Evolutionary conservation across 1,284 basidiomycete species (phyloP), one percentile per base, ranked within the genome.

Genomic region (Ustilago crameri): DNA sequence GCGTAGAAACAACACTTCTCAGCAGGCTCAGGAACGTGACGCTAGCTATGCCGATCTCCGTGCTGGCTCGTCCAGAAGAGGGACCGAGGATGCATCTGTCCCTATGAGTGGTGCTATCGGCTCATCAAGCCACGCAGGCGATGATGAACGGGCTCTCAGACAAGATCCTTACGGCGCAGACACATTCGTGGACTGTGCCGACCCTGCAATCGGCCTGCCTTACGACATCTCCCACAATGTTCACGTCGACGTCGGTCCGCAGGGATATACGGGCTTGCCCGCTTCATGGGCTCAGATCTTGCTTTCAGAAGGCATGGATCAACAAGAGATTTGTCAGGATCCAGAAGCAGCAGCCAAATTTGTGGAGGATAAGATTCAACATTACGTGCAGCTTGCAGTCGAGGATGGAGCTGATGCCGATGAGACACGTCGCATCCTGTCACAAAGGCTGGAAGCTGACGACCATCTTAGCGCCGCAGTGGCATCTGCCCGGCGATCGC

Each of bases 191-290:
- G 55, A 69, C 40, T 32, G 53, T 40, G 63, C 65, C 15, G 76
- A 78, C 38, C 65, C 76, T 3, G 50, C 44, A n/a, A 78, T 78
- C 38, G 60, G 76, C 15, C 54, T 77, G 14, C 76, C 76, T 14
- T 78, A 59, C 50, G 53, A 70, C 40, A 75, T 78, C 51, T 42
- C 66, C 2, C 76, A 78, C 64, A 78, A 78, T 24, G 76, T 78
- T 4, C 76, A 78, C 50, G 76, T 78, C 37, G 75, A 78, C 26
- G 45, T 78, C 22, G 74, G 75, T 20, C 76, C 76, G 23, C 61
- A 72, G 18, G 76, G 76, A 30, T 76, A 75, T 41, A 76, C 75
- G 0, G 76, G 76, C 3, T 40, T 78, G 18, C 76, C 76, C 5
- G 47, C 49, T 9, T 75, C 72, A 2, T 78, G 76, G 76, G 76